Evolutionary conservation across 1,284 basidiomycete species (phyloP), one percentile per base, ranked within the genome.

Genomic region (Tranzscheliella williamsii): DNA sequence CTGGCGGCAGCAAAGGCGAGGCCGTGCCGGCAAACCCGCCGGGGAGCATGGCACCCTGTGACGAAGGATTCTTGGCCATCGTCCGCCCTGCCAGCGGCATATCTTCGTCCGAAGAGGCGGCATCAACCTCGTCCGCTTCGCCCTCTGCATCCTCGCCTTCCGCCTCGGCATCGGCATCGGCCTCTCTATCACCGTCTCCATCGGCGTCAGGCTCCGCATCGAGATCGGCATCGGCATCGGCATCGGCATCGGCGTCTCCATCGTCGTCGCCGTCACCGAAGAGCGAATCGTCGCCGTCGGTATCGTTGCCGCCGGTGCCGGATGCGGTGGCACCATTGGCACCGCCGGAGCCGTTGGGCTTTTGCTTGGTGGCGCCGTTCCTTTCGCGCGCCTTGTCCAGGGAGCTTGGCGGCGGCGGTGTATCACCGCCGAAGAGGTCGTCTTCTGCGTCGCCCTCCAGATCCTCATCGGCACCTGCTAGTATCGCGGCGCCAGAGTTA

Each of bases 41-140:
- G n/a, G 27, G 27, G 9, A 29, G 27, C 9, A 29, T 9, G 11
- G 27, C n/a, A 11, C 27, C 27, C 9, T n/a, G n/a, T n/a, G 27
- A 29, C 9, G 27, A 29, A 17, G 8, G 18, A 13, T 33, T 51
- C 21, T 48, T 62, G 22, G 37, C 48, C 58, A 56, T 50, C 13
- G 53, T 16, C 31, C 62, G 37, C 5, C 54, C 56, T 1, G 56
- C 56, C 7, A 67, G 46, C 4, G 64, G 67, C 55, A 61, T 48
- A 29, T 64, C 62, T n/a, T 66, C 58, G 23, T 65, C 61, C n/a
- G 54, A 54, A 6, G 49, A 61, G 15, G 78, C 78, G 70, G 58
- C 42, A 0, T 62, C 78, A 47, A 83, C 83, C 8, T 64, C 67
- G 8, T 76, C 82, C 67, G 56, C 22, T 18, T 32, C 18, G 13